Percentiles rank a stretch among this genome's conserved stretches.
These are phyloP conservation scores for Phytophthora litchii DNA, from an alignment of 352 stramenopile genomes.

Conservation along the genomic window DNA sequence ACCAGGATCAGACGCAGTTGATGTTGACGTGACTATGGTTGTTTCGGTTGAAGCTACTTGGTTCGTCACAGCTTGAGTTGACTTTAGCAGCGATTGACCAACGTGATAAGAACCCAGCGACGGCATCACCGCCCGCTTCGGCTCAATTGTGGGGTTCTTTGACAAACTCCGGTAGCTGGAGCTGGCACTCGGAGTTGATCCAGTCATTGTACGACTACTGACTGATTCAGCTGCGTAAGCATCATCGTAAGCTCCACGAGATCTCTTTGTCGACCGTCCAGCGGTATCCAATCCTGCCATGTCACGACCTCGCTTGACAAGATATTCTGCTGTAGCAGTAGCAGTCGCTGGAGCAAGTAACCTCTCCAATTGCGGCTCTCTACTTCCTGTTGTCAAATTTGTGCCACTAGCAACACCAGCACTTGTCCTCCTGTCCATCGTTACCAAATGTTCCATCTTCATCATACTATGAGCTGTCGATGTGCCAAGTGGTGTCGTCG, in stretches of 20 bases:
- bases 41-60: constrained; percentile 2
- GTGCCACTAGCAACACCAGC: neutral
- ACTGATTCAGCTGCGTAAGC: constrained; percentile 11
- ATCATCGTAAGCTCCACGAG: constrained; percentile 22
- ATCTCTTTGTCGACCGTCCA: constrained; percentile 16
- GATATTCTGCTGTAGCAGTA: constrained; percentile 26
- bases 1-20: constrained; percentile 8
- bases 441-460: constrained; percentile 42
- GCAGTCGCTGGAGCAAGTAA: constrained; percentile 25
- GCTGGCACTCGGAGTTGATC: constrained; percentile 16
- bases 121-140: constrained; percentile 37
- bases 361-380: constrained; percentile 55
- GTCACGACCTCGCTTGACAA: constrained; percentile 43
- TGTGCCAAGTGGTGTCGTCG: constrained; percentile 50
- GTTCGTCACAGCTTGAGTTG: constrained; percentile 2
- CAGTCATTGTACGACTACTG: constrained; percentile 1
- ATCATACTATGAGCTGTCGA: constrained; percentile 23
- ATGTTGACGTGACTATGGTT: constrained; percentile 7
- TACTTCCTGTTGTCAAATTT: constrained; percentile 3
- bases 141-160: constrained; percentile 47
- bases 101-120: constrained; percentile 26
- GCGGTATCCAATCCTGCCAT: constrained; percentile 2
- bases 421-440: constrained; percentile 19
- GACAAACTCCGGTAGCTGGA: constrained; percentile 37
- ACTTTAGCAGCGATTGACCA: constrained; percentile 15